Evolutionary conservation across 2,329 filamentous ascomycete species (phyloP), one percentile per base, ranked within the genome.

Genomic region (Cladobotryum protrusum): DNA sequence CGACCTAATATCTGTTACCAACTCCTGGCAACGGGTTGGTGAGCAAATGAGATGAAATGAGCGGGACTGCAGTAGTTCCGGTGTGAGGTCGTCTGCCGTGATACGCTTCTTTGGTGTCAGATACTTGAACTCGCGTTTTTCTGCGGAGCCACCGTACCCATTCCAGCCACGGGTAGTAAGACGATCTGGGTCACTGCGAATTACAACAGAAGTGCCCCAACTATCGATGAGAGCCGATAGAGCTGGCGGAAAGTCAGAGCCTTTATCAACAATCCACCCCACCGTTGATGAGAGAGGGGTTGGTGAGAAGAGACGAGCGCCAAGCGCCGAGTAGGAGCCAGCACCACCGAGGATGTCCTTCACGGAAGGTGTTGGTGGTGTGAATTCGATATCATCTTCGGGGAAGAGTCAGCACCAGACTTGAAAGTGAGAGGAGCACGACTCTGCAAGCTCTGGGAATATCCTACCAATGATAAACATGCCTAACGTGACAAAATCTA

Each of bases 151-250:
- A 35, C 85, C 82, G 64, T 97, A 97, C 45, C 87, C 87, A 65
- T 97, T 97, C 89, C 89, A 96, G 42, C 87, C 91, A 42, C 89
- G 82, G 0, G 93, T 99, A 2, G 92, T 97, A 45, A 88, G 74
- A 19, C 88, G 82, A 6, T 76, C 67, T 1, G 75, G 72, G 48
- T 87, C 83, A 44, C 81, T 71, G 47, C 90, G 81, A 56, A 93
- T 72, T 14, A 89, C 62, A 17, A 81, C 87, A 5, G 81, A 80
- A 1, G 91, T 96, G 14, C 82, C 70, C 91, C 93, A 96, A 40
- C 79, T 76, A 13, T 77, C 69, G 57, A 99, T 83, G 40, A 79
- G 73, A 2, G 75, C 63, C 43, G 78, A 77, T 47, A 95, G 74
- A 12, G 78, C 70, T 0, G 72, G 56, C 0, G 92, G 91, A 57